Percentiles rank a stretch among this genome's conserved stretches.
phyloP scores from a whole-genome alignment of 2,329 filamentous ascomycete species.

The Monilinia laxa region DNA sequence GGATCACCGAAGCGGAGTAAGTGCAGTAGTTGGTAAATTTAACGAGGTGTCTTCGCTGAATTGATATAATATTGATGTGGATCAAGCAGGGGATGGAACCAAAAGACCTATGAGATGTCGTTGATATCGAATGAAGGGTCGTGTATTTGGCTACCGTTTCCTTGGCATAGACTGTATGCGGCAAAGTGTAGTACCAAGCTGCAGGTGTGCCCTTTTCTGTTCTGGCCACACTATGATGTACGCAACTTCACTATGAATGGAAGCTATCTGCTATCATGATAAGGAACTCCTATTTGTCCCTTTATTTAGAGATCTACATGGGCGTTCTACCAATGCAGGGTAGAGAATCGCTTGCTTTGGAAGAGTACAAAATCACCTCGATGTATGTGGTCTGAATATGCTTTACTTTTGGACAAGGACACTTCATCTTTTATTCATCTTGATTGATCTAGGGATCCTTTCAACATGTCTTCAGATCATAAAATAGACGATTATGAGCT shows the following conservation, averaged over 20 bases:
- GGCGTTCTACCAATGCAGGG: background rate
- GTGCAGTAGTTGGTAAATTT: background rate
- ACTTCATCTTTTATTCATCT: too few species aligned
- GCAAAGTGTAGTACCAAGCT: background rate
- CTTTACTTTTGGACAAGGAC: background rate
- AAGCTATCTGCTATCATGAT: slow-evolving; percentile 4
- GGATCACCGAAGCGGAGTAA: background rate
- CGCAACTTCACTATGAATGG: background rate
- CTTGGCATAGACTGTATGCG: background rate
- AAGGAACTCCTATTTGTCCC: background rate
- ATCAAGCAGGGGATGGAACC: background rate
- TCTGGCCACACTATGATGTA: background rate
- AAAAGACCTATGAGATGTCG: background rate
- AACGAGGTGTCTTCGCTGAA: background rate
- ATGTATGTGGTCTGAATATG: background rate
- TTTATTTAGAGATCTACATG: background rate
- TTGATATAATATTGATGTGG: background rate
- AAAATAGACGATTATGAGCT: slow-evolving; percentile 12
- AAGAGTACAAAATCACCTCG: slow-evolving; percentile 1
- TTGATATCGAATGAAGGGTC: background rate
- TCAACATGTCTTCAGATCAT: slow-evolving; percentile 10
- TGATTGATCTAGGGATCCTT: background rate
- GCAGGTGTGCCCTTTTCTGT: background rate
- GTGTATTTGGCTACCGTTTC: background rate
- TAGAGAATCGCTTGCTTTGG: background rate